phyloP scores from a whole-genome alignment of 257 asterid genomes.

The Ocimum tenuiflorum region DNA sequence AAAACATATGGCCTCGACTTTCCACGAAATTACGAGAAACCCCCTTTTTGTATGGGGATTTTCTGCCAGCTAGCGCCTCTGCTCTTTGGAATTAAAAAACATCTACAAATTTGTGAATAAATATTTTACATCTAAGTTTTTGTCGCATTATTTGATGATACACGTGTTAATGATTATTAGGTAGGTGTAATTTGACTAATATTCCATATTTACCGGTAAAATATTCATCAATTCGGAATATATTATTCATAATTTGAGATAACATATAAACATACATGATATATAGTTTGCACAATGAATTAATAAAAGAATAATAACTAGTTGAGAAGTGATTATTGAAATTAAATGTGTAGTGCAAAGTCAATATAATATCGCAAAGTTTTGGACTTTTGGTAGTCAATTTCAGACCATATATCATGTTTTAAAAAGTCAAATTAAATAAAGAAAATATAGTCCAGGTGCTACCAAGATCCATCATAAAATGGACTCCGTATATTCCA shows the following conservation, averaged over 20 bases:
- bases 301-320: too few species aligned
- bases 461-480: too few species aligned
- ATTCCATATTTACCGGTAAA: neutral
- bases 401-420: too few species aligned
- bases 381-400: too few species aligned
- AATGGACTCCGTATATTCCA: too few species aligned
- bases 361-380: too few species aligned
- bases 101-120: neutral
- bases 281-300: too few species aligned
- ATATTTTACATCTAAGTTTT: neutral
- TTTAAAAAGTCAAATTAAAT: too few species aligned
- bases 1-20: slow-evolving; percentile 13
- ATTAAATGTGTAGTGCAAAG: too few species aligned
- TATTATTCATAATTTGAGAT: neutral
- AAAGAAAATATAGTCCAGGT: too few species aligned
- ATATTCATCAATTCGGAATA: neutral
- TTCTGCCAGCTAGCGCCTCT: slow-evolving; percentile 24
- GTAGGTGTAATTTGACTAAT: slow-evolving; percentile 13
- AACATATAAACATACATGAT: too few species aligned
- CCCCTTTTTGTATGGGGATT: neutral
- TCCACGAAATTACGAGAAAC: slow-evolving; percentile 9
- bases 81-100: neutral
- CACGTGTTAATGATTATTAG: slow-evolving; percentile 19
- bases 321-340: neutral
- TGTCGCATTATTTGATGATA: slow-evolving; percentile 7